Percentiles rank a stretch among this genome's conserved stretches.
These are phyloP conservation scores for Fusarium tricinctum DNA, from an alignment of 2,329 filamentous ascomycete genomes.

Conservation along the genomic window DNA sequence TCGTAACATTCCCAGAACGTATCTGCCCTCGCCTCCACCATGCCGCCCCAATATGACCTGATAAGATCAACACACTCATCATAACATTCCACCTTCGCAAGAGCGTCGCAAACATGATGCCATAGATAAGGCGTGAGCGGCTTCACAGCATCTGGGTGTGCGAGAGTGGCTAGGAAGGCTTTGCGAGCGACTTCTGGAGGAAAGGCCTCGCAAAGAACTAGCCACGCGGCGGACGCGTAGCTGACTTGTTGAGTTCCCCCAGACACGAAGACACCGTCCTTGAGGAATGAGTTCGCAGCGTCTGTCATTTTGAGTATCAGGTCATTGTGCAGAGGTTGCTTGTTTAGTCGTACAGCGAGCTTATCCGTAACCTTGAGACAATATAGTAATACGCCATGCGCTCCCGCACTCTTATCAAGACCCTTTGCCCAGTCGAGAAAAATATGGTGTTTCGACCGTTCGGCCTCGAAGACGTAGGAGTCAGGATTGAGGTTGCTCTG, in stretches of 20 bases:
- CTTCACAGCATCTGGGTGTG: not conserved
- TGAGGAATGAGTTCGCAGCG: not conserved
- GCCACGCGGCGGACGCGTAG: not conserved
- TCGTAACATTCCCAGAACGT: conserved; percentile 40
- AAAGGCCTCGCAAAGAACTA: not conserved
- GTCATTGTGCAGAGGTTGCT: not conserved
- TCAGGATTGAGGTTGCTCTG: not conserved
- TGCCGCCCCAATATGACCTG: conserved; percentile 33
- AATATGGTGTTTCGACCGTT: not conserved
- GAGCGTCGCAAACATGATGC: conserved; percentile 36
- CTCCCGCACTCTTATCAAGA: not conserved
- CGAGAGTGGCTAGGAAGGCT: not conserved
- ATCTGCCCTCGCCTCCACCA: conserved; percentile 30
- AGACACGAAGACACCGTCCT: not conserved
- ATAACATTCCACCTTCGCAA: conserved; percentile 23
- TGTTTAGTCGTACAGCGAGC: not conserved
- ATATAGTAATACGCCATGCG: not conserved
- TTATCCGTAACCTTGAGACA: not conserved
- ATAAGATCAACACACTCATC: conserved; percentile 30
- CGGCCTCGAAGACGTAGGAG: not conserved
- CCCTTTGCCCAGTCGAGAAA: not conserved
- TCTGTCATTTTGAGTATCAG: not conserved
- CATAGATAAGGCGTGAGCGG: conserved; percentile 38
- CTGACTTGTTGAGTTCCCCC: not conserved
- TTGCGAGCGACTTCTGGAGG: not conserved